Evolutionary conservation across 805 yeast genomes (phyloP), one percentile per base, ranked within the genome.

Genomic region (Wickerhamomyces xylosicus): DNA sequence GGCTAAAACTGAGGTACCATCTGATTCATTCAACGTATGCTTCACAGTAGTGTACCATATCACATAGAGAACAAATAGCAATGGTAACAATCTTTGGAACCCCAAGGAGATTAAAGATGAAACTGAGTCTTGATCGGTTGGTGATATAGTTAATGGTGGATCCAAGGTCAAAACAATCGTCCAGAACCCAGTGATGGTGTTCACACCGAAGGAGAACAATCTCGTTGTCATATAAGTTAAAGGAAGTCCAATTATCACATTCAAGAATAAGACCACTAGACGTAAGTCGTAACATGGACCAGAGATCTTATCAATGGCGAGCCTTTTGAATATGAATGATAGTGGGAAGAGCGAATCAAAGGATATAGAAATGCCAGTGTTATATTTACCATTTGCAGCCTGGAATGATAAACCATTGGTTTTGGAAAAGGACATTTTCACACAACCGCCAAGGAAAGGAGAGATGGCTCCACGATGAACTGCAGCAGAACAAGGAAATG

Each of bases 401-500:
- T 47, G 40, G 2, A 56, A 54, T 35, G 69, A 71, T 3, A 72
- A 61, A 6, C 90, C 86, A 8, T 59, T 52, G 6, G 33, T 15
- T 8, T 17, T 17, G 9, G 17, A 17, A 56, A 74, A 79, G 2
- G 75, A 61, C 15, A 83, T 47, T 37, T 70, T 64, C 1, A 84
- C 87, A 54, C 90, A 81, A 0, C 95, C 96, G 2, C 97, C 97
- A 41, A 62, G 63, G 20, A 67, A 52, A 13, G 90, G 79, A 0
- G 92, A 79, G 1, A 87, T 62, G 0, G 79, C 57, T 2, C 96
- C 96, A 2, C 89, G 77, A 58, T 89, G 96, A 4, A 84, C 74
- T 0, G 92, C 97, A 3, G 96, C 82, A 0, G 87, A 90, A 56
- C 97, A 89, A 0, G 90, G 79, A 49, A 67, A 87, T 1, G 95